These are phyloP conservation scores for Clonostachys rhizophaga DNA, from an alignment of 2,329 filamentous ascomycete species.

Conservation along the genomic window DNA sequence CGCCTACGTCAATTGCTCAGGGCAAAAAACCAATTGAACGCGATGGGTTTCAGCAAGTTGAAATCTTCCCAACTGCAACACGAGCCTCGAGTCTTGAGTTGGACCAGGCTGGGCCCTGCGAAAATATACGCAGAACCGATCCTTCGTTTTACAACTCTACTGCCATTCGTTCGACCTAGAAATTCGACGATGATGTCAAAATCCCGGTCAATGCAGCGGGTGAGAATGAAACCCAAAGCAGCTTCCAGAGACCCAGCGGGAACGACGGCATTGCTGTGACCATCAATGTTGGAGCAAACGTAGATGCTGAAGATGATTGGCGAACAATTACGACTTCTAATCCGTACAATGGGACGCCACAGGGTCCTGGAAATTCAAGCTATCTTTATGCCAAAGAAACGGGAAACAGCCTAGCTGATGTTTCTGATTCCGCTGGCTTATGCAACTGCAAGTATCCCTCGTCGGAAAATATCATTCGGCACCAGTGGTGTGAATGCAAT, in stretches of 20 bases:
- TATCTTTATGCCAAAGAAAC: slow-evolving; percentile 15
- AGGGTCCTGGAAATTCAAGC: slow-evolving; percentile 5
- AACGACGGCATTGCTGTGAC: neutral
- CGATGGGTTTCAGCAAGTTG: slow-evolving; percentile 34
- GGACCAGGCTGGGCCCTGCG: neutral
- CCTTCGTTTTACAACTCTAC: slow-evolving; percentile 26
- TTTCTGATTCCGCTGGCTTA: slow-evolving; percentile 25
- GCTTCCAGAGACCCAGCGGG: neutral
- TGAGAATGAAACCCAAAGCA: neutral
- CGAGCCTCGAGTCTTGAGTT: slow-evolving; percentile 10
- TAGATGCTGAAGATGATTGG: slow-evolving; percentile 17
- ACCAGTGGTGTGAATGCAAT: slow-evolving; percentile 6
- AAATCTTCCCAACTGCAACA: slow-evolving; percentile 29
- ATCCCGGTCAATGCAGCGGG: slow-evolving; percentile 18
- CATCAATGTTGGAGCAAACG: neutral
- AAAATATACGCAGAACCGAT: neutral
- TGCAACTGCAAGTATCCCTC: slow-evolving; percentile 12
- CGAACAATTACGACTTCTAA: slow-evolving; percentile 26
- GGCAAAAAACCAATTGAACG: slow-evolving; percentile 12
- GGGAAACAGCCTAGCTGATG: slow-evolving; percentile 36
- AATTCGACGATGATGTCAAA: slow-evolving; percentile 31
- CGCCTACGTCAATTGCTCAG: slow-evolving; percentile 12
- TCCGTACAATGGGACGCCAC: slow-evolving; percentile 10
- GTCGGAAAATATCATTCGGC: slow-evolving; percentile 17
- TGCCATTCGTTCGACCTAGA: slow-evolving; percentile 31